Evolutionary conservation across 768 basidiomycete species (phyloP).

Genomic region (Boletellus ananas): DNA sequence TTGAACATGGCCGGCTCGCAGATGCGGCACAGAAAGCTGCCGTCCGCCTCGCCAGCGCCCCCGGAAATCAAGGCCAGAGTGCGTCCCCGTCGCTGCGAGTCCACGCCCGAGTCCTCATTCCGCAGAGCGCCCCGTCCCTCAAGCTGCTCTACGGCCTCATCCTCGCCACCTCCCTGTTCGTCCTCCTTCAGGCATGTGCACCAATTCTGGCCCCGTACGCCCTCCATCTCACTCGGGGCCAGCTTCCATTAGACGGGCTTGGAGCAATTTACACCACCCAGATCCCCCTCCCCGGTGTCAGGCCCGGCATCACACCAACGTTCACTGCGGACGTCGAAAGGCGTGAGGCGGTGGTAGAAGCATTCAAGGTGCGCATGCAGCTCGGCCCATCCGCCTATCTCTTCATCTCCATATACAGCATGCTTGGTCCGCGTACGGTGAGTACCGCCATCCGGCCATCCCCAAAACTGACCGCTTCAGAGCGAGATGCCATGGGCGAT

Average conservation of each 20-base stretch:
- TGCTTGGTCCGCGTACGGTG: slow-evolving; percentile 85
- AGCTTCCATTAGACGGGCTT: slow-evolving; percentile 18
- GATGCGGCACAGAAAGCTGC: slow-evolving; percentile 25
- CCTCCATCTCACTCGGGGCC: not conserved
- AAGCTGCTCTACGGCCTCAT: slow-evolving; percentile 12
- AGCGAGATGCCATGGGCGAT: slow-evolving; percentile 84
- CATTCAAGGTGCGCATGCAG: slow-evolving; percentile 62
- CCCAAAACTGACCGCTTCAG: slow-evolving; percentile 38
- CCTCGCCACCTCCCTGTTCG: slow-evolving; percentile 4
- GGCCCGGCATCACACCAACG: slow-evolving; percentile 10
- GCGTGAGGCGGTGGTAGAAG: slow-evolving; percentile 67
- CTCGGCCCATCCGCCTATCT: not conserved
- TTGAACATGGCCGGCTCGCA: slow-evolving; percentile 4
- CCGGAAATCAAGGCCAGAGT: slow-evolving; percentile 7
- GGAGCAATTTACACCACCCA: slow-evolving; percentile 1
- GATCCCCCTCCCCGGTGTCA: slow-evolving; percentile 18
- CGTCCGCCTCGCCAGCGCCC: not conserved
- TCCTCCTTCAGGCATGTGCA: slow-evolving; percentile 21
- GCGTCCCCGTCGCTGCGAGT: not conserved
- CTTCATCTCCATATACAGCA: slow-evolving; percentile 46
- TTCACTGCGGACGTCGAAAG: slow-evolving; percentile 57
- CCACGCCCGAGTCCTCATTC: not conserved
- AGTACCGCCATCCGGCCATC: slow-evolving; percentile 14
- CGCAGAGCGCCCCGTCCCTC: not conserved
- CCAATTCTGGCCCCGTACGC: not conserved